A percentile compares a stretch with the other conserved stretches of the same genome.
Conservation (phyloP, 108 stramenopile genomes). For the Stephanodiscus triporus region DNA sequence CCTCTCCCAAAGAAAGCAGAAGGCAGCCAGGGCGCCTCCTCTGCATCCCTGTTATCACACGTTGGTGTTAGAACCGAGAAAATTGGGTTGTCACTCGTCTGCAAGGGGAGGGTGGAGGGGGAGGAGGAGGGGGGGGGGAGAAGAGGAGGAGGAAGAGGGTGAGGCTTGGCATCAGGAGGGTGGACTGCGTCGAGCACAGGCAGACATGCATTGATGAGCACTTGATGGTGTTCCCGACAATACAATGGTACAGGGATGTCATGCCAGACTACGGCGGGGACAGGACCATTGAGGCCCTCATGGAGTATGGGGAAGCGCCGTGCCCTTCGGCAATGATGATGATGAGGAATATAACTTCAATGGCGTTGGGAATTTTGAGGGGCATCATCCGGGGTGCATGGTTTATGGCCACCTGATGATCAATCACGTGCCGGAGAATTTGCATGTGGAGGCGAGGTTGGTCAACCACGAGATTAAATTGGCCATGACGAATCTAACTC, state of each 20-base stretch:
- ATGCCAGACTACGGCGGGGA: constrained; percentile 86
- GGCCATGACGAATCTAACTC: constrained; percentile 93
- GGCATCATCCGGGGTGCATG: constrained; percentile 87
- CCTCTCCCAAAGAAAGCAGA: too few species aligned
- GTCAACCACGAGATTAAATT: constrained; percentile 91
- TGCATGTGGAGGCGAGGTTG: constrained; percentile 95
- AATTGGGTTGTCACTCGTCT: too few species aligned
- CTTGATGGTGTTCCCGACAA: constrained; percentile 79
- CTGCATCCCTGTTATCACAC: too few species aligned
- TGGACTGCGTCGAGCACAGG: constrained; percentile 89
- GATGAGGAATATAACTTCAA: constrained; percentile 45
- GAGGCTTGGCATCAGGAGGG: constrained; percentile 81
- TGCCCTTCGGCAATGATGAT: constrained; percentile 28
- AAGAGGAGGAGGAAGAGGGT: constrained; percentile 56
- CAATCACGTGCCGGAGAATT: constrained; percentile 97
- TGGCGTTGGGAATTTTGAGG: constrained; percentile 63
- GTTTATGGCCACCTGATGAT: constrained; percentile 85
- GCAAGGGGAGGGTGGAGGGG: too few species aligned
- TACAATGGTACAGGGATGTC: constrained; percentile 60
- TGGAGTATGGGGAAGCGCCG: constrained; percentile 51
- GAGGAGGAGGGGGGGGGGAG: too few species aligned
- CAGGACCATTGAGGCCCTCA: constrained; percentile 84
- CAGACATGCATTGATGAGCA: constrained; percentile 66
- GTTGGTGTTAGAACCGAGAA: too few species aligned
- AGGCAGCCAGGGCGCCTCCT: too few species aligned